Conservation (phyloP, 192 early-diverging fungal genomes). For the Coemansia sp. region DNA sequence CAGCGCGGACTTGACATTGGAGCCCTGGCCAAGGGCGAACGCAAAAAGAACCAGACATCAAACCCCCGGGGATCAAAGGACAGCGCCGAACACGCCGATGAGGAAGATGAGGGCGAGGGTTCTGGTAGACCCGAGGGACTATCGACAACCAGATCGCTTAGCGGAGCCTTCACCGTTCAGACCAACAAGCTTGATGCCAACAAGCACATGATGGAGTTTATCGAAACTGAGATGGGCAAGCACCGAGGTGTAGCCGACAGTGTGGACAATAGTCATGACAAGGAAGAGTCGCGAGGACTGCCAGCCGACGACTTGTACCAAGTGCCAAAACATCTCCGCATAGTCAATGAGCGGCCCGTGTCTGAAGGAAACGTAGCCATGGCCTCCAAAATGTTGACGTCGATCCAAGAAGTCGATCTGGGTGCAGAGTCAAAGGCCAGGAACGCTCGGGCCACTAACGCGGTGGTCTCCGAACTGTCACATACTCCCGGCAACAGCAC, state of each 20-base stretch:
- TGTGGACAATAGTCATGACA: background rate
- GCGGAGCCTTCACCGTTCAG: constrained; percentile 69
- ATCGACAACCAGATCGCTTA: constrained; percentile 50
- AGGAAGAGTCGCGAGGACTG: constrained; percentile 20
- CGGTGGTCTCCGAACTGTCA: constrained; percentile 18
- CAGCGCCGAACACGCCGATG: constrained; percentile 20
- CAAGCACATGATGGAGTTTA: constrained; percentile 86
- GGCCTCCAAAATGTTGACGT: constrained; percentile 85
- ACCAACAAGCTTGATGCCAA: constrained; percentile 78
- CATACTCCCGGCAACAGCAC: constrained; percentile 11
- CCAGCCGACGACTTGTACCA: constrained; percentile 64
- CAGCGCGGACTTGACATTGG: constrained; percentile 27
- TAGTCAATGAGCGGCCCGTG: constrained; percentile 63
- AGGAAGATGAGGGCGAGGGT: constrained; percentile 12
- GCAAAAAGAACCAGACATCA: constrained; percentile 9
- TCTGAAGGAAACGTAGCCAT: constrained; percentile 85
- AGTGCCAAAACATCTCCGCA: constrained; percentile 65
- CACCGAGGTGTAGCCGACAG: constrained; percentile 11
- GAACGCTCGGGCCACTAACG: constrained; percentile 83
- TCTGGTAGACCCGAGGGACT: constrained; percentile 14
- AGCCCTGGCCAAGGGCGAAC: constrained; percentile 26
- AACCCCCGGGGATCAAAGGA: constrained; percentile 18
- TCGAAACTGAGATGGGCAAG: constrained; percentile 69
- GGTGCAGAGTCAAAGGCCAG: constrained; percentile 69
- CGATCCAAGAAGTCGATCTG: constrained; percentile 89